Conservation (phyloP, 371 early-diverging fungal species). For the Syncephalastrum monosporum region DNA sequence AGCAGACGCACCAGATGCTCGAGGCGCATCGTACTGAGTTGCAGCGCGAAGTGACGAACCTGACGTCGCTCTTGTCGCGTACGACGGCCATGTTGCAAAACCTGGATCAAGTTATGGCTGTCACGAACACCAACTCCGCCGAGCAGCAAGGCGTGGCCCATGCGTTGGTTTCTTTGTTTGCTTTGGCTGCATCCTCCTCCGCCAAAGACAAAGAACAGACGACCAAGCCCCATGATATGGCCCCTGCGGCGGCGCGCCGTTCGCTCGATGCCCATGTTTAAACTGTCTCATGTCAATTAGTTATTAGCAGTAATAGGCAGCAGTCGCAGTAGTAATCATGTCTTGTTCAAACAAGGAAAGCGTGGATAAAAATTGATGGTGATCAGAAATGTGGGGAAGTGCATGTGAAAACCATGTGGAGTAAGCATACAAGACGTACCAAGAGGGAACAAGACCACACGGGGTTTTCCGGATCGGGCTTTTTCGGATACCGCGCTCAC, state of each 20-base stretch:
- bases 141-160: slow-evolving; percentile 24
- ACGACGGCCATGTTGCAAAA: slow-evolving; percentile 63
- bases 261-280: slow-evolving; percentile 9
- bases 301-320: neutral
- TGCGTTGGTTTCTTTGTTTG: slow-evolving; percentile 41
- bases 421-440: neutral
- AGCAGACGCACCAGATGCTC: slow-evolving; percentile 43
- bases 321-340: too few species aligned
- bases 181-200: slow-evolving; percentile 16
- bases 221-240: neutral
- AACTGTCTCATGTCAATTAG: neutral
- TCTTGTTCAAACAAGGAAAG: slow-evolving; percentile 3
- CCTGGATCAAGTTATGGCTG: slow-evolving; percentile 55
- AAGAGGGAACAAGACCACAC: neutral
- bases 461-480: slow-evolving; percentile 12
- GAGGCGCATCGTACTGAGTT: slow-evolving; percentile 64
- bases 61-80: slow-evolving; percentile 56
- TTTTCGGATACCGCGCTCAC: too few species aligned
- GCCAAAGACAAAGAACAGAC: neutral
- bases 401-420: slow-evolving; percentile 15
- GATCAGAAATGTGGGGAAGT: slow-evolving; percentile 10
- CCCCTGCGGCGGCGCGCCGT: slow-evolving; percentile 6
- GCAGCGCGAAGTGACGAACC: slow-evolving; percentile 58
- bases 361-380: neutral
- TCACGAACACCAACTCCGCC: slow-evolving; percentile 14